Base-by-base conservation (phyloP, 2,329 filamentous ascomycete species). In the Endocalyx cinctus region DNA sequence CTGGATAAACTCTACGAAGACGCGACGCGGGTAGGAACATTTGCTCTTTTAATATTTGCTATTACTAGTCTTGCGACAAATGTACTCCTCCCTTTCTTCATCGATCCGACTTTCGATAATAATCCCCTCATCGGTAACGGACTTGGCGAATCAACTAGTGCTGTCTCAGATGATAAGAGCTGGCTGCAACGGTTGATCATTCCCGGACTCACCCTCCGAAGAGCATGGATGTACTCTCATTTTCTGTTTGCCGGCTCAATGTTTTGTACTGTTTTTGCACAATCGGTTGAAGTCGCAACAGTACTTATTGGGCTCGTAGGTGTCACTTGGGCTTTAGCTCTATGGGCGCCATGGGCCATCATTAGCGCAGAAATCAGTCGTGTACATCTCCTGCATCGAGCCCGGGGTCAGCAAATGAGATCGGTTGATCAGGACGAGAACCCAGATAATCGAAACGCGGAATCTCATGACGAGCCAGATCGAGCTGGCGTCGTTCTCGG, bases 321-420 rank as follows among this genome's bases (percentile, higher is more conserved):
- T 20, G 79, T 97, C 38, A 88, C 87, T 1, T 97, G 90, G 90
- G 88, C 89, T 15, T 67, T 96, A 51, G 88, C 88, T 2, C 77
- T 94, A 17, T 97, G 90, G 90, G 90, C 89, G 1, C 90, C 90
- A 0, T 97, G 90, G 66, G 89, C 90, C 25, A 84, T 97, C 48
- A 96, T 97, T 55, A 88, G 87, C 28, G 87, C 87, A 5, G 90
- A 97, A 59, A 89, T 97, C 42, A 85, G 84, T 40, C 84, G 82
- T 39, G 81, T 87, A 5, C 86, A 95, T 54, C 79, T 82, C 25
- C 43, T 62, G 13, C 55, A 67, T 16, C 69, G 72, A 15, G 59
- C 64, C 4, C 56, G 42, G 33, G 52, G 54, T 36, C 54, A 56
- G 25, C 52, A 51, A 48, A 57, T 46, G 48, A 57, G 26, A 50